Evolutionary conservation across 2,329 filamentous ascomycete species (phyloP).

Genomic region (Pestalotiopsis fici): DNA sequence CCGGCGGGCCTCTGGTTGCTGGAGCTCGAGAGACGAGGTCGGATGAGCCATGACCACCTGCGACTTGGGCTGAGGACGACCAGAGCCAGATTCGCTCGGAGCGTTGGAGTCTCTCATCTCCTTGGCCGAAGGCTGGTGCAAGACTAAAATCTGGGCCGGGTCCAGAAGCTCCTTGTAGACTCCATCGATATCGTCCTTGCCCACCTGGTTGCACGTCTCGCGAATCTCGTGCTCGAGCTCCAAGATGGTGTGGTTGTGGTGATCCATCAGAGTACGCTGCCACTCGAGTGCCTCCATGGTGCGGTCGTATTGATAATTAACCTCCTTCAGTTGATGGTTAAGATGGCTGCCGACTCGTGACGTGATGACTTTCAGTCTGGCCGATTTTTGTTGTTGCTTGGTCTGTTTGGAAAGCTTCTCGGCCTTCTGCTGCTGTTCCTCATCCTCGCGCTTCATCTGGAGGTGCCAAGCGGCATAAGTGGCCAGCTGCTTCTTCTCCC

Average conservation of each 20-base stretch:
- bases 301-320: background rate
- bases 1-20: too few species aligned
- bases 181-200: background rate
- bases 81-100: background rate
- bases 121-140: too few species aligned
- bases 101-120: background rate
- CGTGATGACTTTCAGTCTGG: constrained; percentile 1
- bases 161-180: constrained; percentile 10
- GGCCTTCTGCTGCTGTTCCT: too few species aligned
- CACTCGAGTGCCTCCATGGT: background rate
- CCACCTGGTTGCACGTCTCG: background rate
- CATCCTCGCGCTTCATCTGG: too few species aligned
- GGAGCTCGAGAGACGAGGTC: too few species aligned
- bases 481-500: background rate
- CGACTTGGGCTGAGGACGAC: too few species aligned
- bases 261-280: background rate
- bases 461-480: background rate
- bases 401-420: constrained; percentile 11
- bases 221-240: background rate
- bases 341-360: constrained; percentile 16
- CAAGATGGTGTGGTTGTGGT: constrained; percentile 1
- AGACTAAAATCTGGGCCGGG: background rate
- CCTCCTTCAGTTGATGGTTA: constrained; percentile 11
- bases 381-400: constrained; percentile 9
- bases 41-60: too few species aligned